Evolutionary conservation across 192 early-diverging fungal genomes (phyloP).

Genomic region (Coemansia reversa): DNA sequence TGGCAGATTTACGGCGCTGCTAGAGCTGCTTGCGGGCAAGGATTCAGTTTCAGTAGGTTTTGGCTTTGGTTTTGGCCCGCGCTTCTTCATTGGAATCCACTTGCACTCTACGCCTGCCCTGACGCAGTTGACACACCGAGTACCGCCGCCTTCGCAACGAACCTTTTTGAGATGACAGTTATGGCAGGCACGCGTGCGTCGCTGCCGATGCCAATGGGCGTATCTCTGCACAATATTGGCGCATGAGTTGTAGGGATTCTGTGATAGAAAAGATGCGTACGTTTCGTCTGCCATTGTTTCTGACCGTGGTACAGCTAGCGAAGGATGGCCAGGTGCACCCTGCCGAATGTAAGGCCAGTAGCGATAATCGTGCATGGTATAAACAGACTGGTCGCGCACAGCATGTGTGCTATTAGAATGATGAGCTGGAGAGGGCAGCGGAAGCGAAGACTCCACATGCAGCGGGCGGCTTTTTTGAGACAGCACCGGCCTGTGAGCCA

Average conservation of each 20-base stretch:
- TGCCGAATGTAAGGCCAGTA: constrained; percentile 35
- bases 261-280: neutral
- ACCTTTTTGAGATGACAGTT: constrained; percentile 48
- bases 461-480: neutral
- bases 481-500: neutral
- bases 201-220: constrained; percentile 26
- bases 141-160: constrained; percentile 39
- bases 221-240: neutral
- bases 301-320: neutral
- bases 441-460: neutral
- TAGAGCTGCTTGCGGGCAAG: constrained; percentile 2
- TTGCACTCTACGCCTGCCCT: constrained; percentile 36
- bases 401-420: constrained; percentile 3
- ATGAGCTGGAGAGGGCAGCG: neutral
- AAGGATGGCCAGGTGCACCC: neutral
- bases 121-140: constrained; percentile 27
- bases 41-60: neutral
- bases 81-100: constrained; percentile 50
- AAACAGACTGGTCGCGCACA: constrained; percentile 18
- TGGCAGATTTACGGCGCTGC: constrained; percentile 6
- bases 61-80: constrained; percentile 44
- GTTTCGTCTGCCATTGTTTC: neutral
- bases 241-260: neutral
- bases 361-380: constrained; percentile 24
- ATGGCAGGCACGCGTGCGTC: constrained; percentile 41